Base-by-base conservation (phyloP, 2,329 filamentous ascomycete species). In the Fusarium odoratissimum region DNA sequence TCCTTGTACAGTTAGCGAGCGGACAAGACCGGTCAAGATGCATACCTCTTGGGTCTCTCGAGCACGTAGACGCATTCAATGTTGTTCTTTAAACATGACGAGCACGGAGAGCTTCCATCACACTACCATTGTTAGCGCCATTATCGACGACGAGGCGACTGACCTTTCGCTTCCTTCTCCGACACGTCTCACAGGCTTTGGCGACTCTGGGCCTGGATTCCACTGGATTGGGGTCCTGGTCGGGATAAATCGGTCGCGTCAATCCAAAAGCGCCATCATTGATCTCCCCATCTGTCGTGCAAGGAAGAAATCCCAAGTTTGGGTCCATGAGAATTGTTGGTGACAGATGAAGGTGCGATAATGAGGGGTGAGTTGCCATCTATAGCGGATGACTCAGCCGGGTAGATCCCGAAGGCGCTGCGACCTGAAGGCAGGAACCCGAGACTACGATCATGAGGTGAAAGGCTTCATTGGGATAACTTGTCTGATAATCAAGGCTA, bases 111-210 rank as follows among this genome's bases (percentile, higher is more conserved):
- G 3, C 8, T 25, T 17, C 54, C 54, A 31, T 57, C 54, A 17
- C 54, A 57, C 54, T 57, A 2, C 1, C 2, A 21, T 8, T 10
- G 30, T 57, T 12, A 57, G n/a, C n/a, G 17, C 17, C 9, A 3
- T 25, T 30, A n/a, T 11, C 13, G 6, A 23, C 4, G 13, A n/a
- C 5, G 21, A 11, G 13, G 19, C 3, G 38, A 42, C 17, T 35
- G 3, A 57, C 54, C 54, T 57, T 46, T 21, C 54, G 54, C 30
- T 57, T 57, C 38, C 54, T 35, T 17, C n/a, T 57, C 8, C 40
- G 40, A 46, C 40, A 57, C 11, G 54, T 57, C n/a, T 57, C 54
- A 28, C 40, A 57, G 7, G 40, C 54, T 33, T 48, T 46, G n/a
- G 54, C 9, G 28, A 35, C 30, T 30, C 40, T 35, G 7, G 30